Conservation (phyloP, 2,329 filamentous ascomycete genomes). For the Paraphoma sp. region DNA sequence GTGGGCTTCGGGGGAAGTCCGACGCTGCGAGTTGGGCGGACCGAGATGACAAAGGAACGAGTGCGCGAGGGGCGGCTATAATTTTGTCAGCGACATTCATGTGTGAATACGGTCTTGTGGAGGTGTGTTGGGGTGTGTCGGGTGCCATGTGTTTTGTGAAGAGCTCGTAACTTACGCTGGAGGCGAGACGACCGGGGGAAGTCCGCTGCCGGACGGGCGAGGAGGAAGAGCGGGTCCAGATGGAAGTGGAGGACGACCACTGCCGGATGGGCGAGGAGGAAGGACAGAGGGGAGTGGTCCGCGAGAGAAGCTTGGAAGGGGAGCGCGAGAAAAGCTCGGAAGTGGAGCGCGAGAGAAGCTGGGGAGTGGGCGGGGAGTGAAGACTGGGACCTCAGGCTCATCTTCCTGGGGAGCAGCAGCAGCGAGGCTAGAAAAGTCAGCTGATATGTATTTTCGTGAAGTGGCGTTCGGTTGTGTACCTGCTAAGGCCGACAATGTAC, state of each 20-base stretch:
- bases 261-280: constrained; percentile 3
- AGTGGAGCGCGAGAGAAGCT: constrained; percentile 10
- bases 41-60: constrained; percentile 15
- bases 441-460: constrained; percentile 5
- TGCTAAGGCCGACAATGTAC: constrained; percentile 23
- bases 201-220: constrained; percentile 4
- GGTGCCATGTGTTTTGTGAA: neutral
- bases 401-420: constrained; percentile 23
- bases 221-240: neutral
- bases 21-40: constrained; percentile 3
- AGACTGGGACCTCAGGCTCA: constrained; percentile 16
- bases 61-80: constrained; percentile 1
- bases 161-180: neutral
- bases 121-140: neutral
- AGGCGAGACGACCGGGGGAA: neutral
- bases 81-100: neutral
- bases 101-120: neutral
- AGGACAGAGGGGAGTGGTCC: neutral
- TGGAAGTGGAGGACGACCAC: neutral
- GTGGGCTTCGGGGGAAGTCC: constrained; percentile 11
- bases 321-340: constrained; percentile 10
- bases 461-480: constrained; percentile 12
- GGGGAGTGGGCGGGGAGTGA: constrained; percentile 6
- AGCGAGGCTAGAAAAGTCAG: constrained; percentile 18
- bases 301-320: constrained; percentile 6